Evolutionary conservation across 148 eudicot genomes (phyloP), one percentile per base, ranked within the genome.

Genomic region (Cornus controversa): DNA sequence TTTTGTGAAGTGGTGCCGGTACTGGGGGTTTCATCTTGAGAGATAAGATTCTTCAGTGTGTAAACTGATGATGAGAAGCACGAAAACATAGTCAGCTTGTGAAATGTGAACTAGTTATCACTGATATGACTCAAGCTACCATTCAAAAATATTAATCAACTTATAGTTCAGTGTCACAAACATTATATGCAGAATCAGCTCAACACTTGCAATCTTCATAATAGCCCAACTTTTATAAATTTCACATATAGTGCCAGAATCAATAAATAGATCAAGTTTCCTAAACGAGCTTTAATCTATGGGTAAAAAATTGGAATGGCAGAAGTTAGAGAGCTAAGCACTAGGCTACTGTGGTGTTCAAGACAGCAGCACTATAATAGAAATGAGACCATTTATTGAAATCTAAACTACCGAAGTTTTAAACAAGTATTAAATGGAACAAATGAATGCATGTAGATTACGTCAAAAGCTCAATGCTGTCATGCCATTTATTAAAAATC

Each of bases 1-100:
- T 95, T 95, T 65, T 91, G 91, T 63, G 95, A 80, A 74, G 90
- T 78, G 71, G 81, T 77, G 73, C 81, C 87, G 72, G 72, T 78
- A 69, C 77, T 64, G 45, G 90, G 80, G 70, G 86, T 84, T 75
- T 89, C 92, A 76, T 92, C 94, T 82, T 85, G 90, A 23, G 79
- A 93, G 68, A 96, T 91, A 53, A 93, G 90, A 73, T 88, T 91
- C 86, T 91, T 95, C 84, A 95, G 78, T 13, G 93, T 90, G 73
- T 83, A 73, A 78, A 79, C 99, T 94, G 91, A 47, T 34, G 31
- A 79, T 34, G 42, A 75, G 25, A 72, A 76, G 18, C 68, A 77
- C 69, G 24, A 78, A 76, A 26, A 53, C 24, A 40, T 60, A 31
- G 67, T 81, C 37, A 83, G 80, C 63, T 23, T 23, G 76, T 20